These are phyloP conservation scores for Myotisia sp. DNA, from an alignment of 2,329 filamentous ascomycete genomes.

Conservation along the genomic window DNA sequence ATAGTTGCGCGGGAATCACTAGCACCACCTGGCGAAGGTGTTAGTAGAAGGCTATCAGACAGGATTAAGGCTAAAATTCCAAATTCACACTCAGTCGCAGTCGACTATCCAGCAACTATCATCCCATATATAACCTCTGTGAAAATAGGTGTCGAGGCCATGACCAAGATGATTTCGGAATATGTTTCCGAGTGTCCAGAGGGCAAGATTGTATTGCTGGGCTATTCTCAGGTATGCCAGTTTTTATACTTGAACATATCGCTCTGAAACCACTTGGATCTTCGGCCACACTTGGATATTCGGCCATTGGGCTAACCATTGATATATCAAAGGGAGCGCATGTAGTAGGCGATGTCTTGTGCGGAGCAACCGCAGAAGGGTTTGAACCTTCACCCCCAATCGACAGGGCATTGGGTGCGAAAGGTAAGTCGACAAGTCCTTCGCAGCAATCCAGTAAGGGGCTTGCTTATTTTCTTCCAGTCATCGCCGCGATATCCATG, in stretches of 20 bases:
- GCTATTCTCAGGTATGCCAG: conserved; percentile 8
- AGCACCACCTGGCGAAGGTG: conserved; percentile 5
- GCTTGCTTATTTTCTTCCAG: conserved; percentile 1
- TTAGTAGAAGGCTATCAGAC: conserved; percentile 1
- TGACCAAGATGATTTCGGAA: conserved; percentile 6
- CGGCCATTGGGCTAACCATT: not conserved
- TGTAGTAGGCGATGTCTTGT: conserved; percentile 7
- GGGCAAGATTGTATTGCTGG: conserved; percentile 8
- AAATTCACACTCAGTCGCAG: not conserved
- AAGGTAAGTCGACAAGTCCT: not conserved
- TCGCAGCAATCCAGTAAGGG: not conserved
- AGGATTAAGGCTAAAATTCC: conserved; percentile 1
- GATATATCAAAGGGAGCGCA: conserved; percentile 7
- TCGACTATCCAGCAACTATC: conserved; percentile 8
- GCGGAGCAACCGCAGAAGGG: conserved; percentile 4
- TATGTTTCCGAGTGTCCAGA: conserved; percentile 6
- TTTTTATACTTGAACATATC: too few species aligned
- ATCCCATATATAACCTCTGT: conserved; percentile 8
- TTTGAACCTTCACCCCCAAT: conserved; percentile 1
- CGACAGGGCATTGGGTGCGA: not conserved
- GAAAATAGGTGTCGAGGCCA: conserved; percentile 1
- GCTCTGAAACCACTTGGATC: not conserved
- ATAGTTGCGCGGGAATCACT: conserved; percentile 8
- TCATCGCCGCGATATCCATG: conserved; percentile 6
- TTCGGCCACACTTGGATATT: not conserved